phyloP scores from a whole-genome alignment of 495 filamentous ascomycete species.

The Hypoxylon fragiforme region DNA sequence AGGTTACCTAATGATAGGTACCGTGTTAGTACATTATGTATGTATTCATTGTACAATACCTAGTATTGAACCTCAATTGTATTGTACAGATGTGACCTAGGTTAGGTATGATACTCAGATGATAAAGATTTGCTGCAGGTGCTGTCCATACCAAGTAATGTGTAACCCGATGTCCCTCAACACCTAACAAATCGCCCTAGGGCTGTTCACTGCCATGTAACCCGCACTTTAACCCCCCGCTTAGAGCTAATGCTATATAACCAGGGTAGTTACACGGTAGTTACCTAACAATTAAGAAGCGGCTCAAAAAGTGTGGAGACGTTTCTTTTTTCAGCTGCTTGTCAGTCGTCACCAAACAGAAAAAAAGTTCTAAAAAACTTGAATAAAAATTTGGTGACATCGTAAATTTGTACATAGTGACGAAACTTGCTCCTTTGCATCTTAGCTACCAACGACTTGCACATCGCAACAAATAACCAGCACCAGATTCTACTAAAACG shows the following conservation, averaged over 20 bases:
- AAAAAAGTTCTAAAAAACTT: no score
- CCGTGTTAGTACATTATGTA: no score
- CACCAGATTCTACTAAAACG: not conserved
- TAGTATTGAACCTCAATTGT: no score
- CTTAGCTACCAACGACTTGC: no score
- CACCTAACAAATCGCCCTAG: not conserved
- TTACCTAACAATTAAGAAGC: constrained; percentile 20
- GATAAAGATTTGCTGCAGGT: no score
- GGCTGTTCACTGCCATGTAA: not conserved
- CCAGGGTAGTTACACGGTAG: not conserved
- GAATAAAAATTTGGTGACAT: constrained; percentile 10
- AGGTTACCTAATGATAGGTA: no score
- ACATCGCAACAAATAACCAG: not conserved
- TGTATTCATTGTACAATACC: no score
- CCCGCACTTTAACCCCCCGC: not conserved
- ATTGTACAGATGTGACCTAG: no score
- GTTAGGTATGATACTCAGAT: no score
- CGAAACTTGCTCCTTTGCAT: no score
- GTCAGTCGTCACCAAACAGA: constrained; percentile 20
- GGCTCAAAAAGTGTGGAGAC: constrained; percentile 27
- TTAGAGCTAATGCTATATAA: not conserved
- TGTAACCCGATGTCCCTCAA: no score
- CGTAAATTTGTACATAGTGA: not conserved
- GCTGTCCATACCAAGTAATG: no score
- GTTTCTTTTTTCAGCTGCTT: constrained; percentile 19